These are phyloP conservation scores for Sanghuangporus sanghuang DNA, from an alignment of 1,284 basidiomycete species.

Conservation along the genomic window DNA sequence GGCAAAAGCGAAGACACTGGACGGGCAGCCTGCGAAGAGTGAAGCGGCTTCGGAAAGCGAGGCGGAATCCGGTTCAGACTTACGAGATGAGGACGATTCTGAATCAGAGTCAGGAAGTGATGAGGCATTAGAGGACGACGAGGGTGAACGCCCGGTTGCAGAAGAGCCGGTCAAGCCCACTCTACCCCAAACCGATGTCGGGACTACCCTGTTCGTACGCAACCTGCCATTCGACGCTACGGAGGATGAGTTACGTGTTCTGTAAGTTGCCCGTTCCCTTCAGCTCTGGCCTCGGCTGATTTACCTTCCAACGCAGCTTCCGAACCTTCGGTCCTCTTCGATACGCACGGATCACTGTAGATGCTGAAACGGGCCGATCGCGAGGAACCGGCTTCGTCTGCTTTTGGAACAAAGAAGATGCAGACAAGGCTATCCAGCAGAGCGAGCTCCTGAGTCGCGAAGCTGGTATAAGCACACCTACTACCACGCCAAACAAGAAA, in stretches of 20 bases:
- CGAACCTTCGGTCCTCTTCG: constrained; percentile 88
- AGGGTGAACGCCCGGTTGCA: constrained; percentile 36
- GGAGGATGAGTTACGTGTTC: constrained; percentile 79
- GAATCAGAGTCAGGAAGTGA: constrained; percentile 24
- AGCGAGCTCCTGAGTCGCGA: constrained; percentile 72
- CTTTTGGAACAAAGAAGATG: constrained; percentile 93
- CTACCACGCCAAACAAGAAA: constrained; percentile 39
- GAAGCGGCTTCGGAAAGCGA: constrained; percentile 35
- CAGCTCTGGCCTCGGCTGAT: neutral
- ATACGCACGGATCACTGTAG: constrained; percentile 91
- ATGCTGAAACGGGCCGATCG: constrained; percentile 78
- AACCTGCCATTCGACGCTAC: constrained; percentile 93
- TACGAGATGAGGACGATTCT: constrained; percentile 20
- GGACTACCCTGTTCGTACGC: constrained; percentile 91
- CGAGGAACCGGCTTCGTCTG: constrained; percentile 96
- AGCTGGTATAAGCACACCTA: constrained; percentile 31
- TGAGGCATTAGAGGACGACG: constrained; percentile 35
- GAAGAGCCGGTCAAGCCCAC: constrained; percentile 62
- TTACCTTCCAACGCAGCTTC: constrained; percentile 51
- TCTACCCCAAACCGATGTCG: constrained; percentile 76
- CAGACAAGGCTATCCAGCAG: constrained; percentile 80
- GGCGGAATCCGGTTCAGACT: constrained; percentile 21
- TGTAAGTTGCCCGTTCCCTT: constrained; percentile 44
- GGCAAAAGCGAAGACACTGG: constrained; percentile 52
- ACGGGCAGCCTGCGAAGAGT: constrained; percentile 23